phyloP scores from a whole-genome alignment of 108 stramenopile genomes.

The Pseudonitzschia delicatissima region DNA sequence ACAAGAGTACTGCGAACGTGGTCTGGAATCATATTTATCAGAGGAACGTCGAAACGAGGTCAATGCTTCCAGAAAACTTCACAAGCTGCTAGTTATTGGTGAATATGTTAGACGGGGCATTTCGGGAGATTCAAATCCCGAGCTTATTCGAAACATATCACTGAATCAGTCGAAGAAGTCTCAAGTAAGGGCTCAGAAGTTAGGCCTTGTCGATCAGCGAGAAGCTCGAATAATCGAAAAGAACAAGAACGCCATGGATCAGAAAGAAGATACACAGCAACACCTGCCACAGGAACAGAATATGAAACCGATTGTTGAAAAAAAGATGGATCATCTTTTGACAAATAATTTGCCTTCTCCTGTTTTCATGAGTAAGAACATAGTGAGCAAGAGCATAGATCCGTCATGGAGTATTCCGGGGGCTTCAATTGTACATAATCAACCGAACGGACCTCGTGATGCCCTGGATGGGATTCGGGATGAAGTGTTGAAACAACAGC shows the following conservation, averaged over 20 bases:
- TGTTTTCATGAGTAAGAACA: too few relatives aligned
- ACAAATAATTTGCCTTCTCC: too few relatives aligned
- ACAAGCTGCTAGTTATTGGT: not conserved
- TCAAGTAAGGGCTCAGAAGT: not conserved
- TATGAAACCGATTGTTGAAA: too few relatives aligned
- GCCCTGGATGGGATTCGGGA: too few relatives aligned
- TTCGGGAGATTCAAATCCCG: not conserved
- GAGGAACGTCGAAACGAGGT: not conserved
- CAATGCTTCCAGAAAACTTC: not conserved
- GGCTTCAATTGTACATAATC: too few relatives aligned
- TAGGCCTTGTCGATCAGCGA: not conserved
- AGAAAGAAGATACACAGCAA: too few relatives aligned
- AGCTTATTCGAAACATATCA: not conserved
- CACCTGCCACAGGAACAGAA: too few relatives aligned
- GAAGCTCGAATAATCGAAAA: not conserved
- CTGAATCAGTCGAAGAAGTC: not conserved
- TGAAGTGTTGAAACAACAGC: not conserved
- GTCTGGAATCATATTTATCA: not conserved
- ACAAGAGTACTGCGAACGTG: conserved; percentile 3
- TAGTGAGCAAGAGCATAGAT: too few relatives aligned
- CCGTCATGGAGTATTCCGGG: too few relatives aligned
- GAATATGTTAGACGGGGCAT: not conserved
- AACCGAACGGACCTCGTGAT: too few relatives aligned
- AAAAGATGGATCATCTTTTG: too few relatives aligned
- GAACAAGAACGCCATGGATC: too few relatives aligned